Conservation (phyloP, 345 rosid species). For the Pistacia integerrima region DNA sequence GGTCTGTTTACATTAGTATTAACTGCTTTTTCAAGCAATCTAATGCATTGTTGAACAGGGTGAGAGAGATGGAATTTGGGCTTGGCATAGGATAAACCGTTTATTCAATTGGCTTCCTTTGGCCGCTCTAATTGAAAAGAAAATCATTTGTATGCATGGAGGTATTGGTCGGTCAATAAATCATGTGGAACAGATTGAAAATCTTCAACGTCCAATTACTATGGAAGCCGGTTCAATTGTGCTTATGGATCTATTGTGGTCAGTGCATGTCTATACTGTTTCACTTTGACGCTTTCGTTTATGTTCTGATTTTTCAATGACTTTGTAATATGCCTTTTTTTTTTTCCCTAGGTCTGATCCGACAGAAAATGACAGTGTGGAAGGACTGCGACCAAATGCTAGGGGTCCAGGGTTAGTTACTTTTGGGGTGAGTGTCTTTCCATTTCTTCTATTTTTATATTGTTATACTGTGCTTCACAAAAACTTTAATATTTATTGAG, state of each 20-base stretch:
- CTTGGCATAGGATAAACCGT: slow-evolving; percentile 97
- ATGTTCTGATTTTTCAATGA: slow-evolving; percentile 20
- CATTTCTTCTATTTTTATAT: slow-evolving; percentile 4
- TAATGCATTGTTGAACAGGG: slow-evolving; percentile 57
- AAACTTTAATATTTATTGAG: neutral
- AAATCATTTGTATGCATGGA: slow-evolving; percentile 99
- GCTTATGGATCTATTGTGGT: slow-evolving; percentile 97
- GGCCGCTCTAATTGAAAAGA: slow-evolving; percentile 94
- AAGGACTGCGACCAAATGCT: slow-evolving; percentile 96
- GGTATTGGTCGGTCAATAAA: slow-evolving; percentile 98
- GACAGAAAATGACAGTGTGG: slow-evolving; percentile 99
- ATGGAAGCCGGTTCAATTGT: slow-evolving; percentile 98
- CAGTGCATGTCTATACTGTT: slow-evolving; percentile 31
- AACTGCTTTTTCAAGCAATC: slow-evolving; percentile 21
- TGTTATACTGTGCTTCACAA: neutral
- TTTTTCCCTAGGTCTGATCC: slow-evolving; percentile 86
- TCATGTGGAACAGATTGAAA: slow-evolving; percentile 96
- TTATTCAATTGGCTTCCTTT: slow-evolving; percentile 96
- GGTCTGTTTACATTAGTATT: slow-evolving; percentile 23
- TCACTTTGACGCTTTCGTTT: slow-evolving; percentile 15
- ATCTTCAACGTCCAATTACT: slow-evolving; percentile 89
- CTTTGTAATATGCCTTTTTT: slow-evolving; percentile 10
- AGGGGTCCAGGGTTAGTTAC: slow-evolving; percentile 99
- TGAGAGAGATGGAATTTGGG: slow-evolving; percentile 99
- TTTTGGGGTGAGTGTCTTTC: slow-evolving; percentile 77